Evolutionary conservation across 129 eudicot genomes (phyloP), one percentile per base, ranked within the genome.

Genomic region (Tagetes patula): DNA sequence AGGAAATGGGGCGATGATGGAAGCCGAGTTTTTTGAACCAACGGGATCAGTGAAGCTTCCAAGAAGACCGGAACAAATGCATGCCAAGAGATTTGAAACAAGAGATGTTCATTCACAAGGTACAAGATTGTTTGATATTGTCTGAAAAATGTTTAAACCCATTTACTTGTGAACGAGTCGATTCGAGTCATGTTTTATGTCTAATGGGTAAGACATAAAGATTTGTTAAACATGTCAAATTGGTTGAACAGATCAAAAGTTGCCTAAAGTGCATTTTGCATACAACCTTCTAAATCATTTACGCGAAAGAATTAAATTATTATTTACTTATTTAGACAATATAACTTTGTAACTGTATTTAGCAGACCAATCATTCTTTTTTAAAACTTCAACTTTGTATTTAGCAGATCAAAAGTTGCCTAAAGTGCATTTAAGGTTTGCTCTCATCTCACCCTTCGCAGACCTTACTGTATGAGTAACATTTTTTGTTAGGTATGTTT

Each of bases 31-130:
- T 13, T 61, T 46, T 42, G 63, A 73, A 49, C 85, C 69, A 39
- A 40, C 40, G 71, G 79, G 75, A 59, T 75, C 77, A 55, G 67
- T 55, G 41, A 67, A 63, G 73, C 71, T 85, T 41, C 82, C 76
- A 41, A 76, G 69, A 71, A 69, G 78, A 77, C 70, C 54, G 12
- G 65, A 76, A 68, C 59, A 68, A 54, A 65, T n/a, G 39, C 12
- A 6, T 2, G 52, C 60, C 30, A 59, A 71, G 48, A 59, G 34
- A 63, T 30, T 52, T 75, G 67, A 41, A 43, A 71, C 39, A 74
- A 33, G 37, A 74, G 48, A 46, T 41, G 69, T 75, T 48, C 74
- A 54, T 76, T 61, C 69, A 72, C 62, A 77, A 78, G 83, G 86
- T 82, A 79, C 32, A 12, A 42, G 34, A 50, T 49, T 64, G 10